Conservation (phyloP, 768 basidiomycete species). For the Lentinula sp. region DNA sequence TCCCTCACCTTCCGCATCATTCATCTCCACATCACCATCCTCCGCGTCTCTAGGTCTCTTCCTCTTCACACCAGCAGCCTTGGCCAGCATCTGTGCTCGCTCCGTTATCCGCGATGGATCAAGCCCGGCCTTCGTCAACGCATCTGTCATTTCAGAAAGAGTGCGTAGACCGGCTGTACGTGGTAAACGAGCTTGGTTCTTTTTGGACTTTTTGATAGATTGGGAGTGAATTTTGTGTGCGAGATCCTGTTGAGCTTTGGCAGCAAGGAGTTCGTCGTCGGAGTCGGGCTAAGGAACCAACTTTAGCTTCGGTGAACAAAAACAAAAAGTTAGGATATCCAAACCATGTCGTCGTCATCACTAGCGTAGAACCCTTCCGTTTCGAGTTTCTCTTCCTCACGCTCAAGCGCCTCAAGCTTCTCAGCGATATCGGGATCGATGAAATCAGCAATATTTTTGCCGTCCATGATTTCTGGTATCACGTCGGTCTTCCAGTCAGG, state of each 20-base stretch:
- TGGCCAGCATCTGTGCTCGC: constrained; percentile 80
- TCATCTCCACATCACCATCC: constrained; percentile 55
- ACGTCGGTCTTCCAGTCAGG: constrained; percentile 93
- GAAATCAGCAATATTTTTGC: constrained; percentile 98
- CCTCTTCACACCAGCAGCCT: constrained; percentile 61
- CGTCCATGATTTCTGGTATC: constrained; percentile 98
- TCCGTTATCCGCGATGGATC: constrained; percentile 86
- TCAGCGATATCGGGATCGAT: constrained; percentile 96
- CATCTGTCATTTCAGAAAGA: constrained; percentile 71
- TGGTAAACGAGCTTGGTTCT: constrained; percentile 76
- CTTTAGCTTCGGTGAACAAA: background rate
- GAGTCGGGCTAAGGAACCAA: constrained; percentile 38
- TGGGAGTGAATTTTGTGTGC: constrained; percentile 68
- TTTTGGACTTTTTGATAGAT: constrained; percentile 77
- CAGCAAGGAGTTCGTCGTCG: constrained; percentile 80
- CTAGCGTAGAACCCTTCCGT: constrained; percentile 93
- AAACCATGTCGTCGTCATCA: constrained; percentile 74
- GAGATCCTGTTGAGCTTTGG: constrained; percentile 51
- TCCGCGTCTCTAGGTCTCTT: constrained; percentile 57
- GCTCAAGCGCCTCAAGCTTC: constrained; percentile 94
- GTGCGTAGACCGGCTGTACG: constrained; percentile 69
- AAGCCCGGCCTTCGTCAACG: constrained; percentile 82
- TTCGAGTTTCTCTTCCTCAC: constrained; percentile 92
- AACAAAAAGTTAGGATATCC: constrained; percentile 15
- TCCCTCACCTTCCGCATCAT: constrained; percentile 37